phyloP scores from a whole-genome alignment of 352 stramenopile genomes.

The Phytopythium ostracodes region DNA sequence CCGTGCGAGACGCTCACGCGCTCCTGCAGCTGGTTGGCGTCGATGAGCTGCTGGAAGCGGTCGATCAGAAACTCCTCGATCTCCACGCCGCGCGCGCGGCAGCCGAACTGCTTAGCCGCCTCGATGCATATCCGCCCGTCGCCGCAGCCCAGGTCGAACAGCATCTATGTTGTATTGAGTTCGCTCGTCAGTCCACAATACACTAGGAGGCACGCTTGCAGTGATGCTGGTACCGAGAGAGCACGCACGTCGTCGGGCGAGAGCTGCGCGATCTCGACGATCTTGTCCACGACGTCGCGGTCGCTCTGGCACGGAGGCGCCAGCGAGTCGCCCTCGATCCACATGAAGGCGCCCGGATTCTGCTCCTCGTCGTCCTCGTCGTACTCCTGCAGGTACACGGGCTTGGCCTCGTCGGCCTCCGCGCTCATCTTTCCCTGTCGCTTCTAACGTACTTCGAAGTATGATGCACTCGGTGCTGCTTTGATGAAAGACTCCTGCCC shows the following conservation, averaged over 20 bases:
- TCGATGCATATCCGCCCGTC: constrained; percentile 59
- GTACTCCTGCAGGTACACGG: constrained; percentile 16
- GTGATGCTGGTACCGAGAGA: too few species aligned
- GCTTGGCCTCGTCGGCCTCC: constrained; percentile 15
- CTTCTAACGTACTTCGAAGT: too few species aligned
- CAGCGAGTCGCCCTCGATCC: constrained; percentile 58
- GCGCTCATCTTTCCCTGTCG: not conserved
- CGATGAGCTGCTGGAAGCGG: constrained; percentile 35
- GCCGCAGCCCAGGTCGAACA: constrained; percentile 56
- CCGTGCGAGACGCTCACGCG: constrained; percentile 43
- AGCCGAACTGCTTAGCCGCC: constrained; percentile 34
- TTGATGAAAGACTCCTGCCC: not conserved
- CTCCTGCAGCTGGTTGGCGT: constrained; percentile 28
- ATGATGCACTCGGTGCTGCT: too few species aligned
- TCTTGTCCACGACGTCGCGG: constrained; percentile 48
- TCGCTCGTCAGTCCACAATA: not conserved
- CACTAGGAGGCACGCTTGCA: too few species aligned
- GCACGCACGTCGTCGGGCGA: constrained; percentile 37
- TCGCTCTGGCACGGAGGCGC: constrained; percentile 59
- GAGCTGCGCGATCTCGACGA: constrained; percentile 43
- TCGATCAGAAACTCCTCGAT: constrained; percentile 53
- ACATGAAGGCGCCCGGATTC: constrained; percentile 49
- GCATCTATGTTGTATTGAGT: constrained; percentile 14
- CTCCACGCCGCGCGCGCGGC: constrained; percentile 44
- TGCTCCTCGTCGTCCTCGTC: constrained; percentile 32